Evolutionary conservation across 106 monocot species (phyloP), one percentile per base, ranked within the genome.

Genomic region (Acorus gramineus): DNA sequence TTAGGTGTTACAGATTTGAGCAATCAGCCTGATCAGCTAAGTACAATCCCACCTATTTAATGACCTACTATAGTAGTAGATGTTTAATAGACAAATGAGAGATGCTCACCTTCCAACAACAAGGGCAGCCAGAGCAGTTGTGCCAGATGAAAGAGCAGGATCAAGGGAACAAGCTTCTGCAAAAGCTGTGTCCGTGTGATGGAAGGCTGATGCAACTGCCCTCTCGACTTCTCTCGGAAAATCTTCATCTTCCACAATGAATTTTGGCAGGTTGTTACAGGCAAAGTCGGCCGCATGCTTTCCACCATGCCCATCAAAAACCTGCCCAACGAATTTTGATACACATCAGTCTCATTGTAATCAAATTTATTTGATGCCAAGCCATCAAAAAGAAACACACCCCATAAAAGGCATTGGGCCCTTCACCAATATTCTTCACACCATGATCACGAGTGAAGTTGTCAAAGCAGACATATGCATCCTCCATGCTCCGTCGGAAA

Each of bases 301-400:
- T 74, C 93, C 93, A 53, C 89, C 89, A 73, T 93, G 93, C 7
- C 93, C 93, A 66, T 93, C 93, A 86, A 93, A 93, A 52, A 93
- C 85, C 93, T 93, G 64, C 14, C 3, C 49, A 66, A 9, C 5
- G 4, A 42, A 42, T 8, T 7, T 42, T 13, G 57, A 13, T 57
- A 57, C 11, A 5, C 28, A 57, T 13, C 3, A n/a, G 3, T n/a
- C 5, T 57, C 5, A 6, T 6, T 13, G 28, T 10, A 57, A 13
- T 57, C 6, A 57, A 57, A 57, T 28, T 28, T 28, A 28, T 28
- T 28, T 28, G 28, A 28, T 28, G 28, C 28, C 28, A 28, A 28
- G 28, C 28, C 28, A 28, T 28, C 28, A 28, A 28, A 28, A 53
- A 49, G 47, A 69, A 58, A 56, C 13, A 68, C 89, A 93, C 93